A percentile compares a stretch with the other conserved stretches of the same genome.
phyloP scores from a whole-genome alignment of 83 land plant species.

The Picea abies region DNA sequence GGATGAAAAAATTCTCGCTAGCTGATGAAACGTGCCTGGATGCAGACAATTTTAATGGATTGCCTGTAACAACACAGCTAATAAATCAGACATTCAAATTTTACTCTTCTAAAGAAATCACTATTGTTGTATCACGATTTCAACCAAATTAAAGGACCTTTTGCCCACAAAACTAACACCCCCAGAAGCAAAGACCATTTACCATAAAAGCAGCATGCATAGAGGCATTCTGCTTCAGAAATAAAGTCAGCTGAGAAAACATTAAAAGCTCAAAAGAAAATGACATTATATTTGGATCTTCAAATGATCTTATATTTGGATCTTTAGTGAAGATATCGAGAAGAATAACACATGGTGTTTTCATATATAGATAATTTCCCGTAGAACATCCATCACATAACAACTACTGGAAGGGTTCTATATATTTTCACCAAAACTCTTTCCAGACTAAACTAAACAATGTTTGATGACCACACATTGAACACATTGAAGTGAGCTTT shows the following conservation, averaged over 20 bases:
- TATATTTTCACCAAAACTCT: neutral
- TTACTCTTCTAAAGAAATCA: no score
- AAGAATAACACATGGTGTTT: neutral
- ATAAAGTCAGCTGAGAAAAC: neutral
- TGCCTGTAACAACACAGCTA: neutral
- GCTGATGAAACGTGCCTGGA: neutral
- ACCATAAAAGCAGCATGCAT: neutral
- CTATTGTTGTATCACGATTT: no score
- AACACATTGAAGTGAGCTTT: no score
- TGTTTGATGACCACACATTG: no score
- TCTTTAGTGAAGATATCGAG: neutral
- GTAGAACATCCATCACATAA: neutral
- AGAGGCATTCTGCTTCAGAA: neutral
- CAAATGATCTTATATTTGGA: neutral
- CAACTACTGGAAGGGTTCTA: neutral
- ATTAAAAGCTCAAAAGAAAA: neutral
- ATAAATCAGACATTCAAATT: neutral
- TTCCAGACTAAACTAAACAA: neutral
- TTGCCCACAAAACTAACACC: neutral
- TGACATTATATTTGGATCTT: neutral
- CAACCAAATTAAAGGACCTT: neutral
- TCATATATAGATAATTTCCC: neutral
- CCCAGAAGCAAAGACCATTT: neutral
- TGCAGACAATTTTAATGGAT: neutral
- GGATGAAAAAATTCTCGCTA: neutral